Evolutionary conservation across 176 grass and related monocot species (phyloP), one percentile per base, ranked within the genome.

Genomic region (Lolium rigidum): DNA sequence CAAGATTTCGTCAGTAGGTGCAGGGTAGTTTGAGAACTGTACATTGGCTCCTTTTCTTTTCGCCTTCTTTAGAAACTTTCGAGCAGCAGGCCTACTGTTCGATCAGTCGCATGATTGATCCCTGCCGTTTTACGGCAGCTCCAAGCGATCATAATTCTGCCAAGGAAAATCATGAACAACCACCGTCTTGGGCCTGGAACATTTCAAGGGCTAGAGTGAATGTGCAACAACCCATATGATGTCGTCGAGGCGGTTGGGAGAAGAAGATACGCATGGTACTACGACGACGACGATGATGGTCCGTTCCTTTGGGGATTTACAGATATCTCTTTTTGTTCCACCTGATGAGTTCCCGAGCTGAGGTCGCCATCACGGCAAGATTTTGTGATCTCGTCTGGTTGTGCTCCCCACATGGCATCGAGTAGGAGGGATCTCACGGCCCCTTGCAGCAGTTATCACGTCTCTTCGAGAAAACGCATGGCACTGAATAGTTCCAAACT

Each of bases 351-450:
- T 66, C 31, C 80, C 37, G 84, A 82, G 86, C 52, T 58, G 14
- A 17, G 47, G 82, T 86, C 80, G 31, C 78, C 71, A 80, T 91
- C 84, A 56, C 37, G 66, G 63, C 25, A 58, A 85, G 81, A 92
- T 92, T 80, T 49, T 67, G 83, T 4, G 83, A 87, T 83, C 72
- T 62, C 50, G 76, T 85, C 61, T 73, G 62, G 64, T 79, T 88
- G 84, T 89, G 82, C 87, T 88, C 84, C 77, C 72, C 90, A 90
- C 92, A 92, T 94, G 92, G 84, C 35, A 25, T 74, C 70, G 44
- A 80, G 5, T 35, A 35, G 31, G 31, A 35, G 31, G 13, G 12
- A 66, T 31, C 12, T 31, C 60, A 14, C 10, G 21, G 64, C 48
- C 14, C 49, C 47, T 25, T 63, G 72, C 39, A 79, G 80, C 84